Evolutionary conservation across 345 rosid species (phyloP).

Genomic region (Camelina hispida): DNA sequence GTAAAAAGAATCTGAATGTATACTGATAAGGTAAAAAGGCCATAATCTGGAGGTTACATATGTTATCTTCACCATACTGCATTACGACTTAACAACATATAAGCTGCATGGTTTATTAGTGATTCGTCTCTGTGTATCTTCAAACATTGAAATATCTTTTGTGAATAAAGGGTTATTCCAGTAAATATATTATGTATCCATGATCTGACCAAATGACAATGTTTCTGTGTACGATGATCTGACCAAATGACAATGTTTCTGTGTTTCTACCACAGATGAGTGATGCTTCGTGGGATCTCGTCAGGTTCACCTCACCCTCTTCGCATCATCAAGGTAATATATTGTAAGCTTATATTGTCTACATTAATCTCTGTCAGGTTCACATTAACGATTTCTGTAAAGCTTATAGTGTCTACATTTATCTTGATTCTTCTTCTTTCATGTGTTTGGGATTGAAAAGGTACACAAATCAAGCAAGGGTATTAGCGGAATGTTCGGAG

Average conservation of each 20-base stretch:
- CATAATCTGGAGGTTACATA: not conserved
- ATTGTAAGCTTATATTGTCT: no score
- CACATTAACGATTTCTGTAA: not conserved
- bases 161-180: not conserved
- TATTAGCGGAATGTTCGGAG: constrained; percentile 19
- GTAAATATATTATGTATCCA: not conserved
- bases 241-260: not conserved
- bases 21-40: not conserved
- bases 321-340: constrained; percentile 25
- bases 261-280: constrained; percentile 37
- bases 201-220: not conserved
- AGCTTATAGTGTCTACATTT: not conserved
- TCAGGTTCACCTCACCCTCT: constrained; percentile 7
- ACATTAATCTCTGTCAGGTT: not conserved
- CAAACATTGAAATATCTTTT: not conserved
- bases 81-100: not conserved
- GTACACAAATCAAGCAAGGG: constrained; percentile 31
- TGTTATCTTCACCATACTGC: not conserved
- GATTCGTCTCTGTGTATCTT: not conserved
- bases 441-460: constrained; percentile 32
- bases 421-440: not conserved
- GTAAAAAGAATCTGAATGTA: constrained; percentile 11
- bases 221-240: no score
- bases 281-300: constrained; percentile 26
- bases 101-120: constrained; percentile 5